phyloP scores from a whole-genome alignment of 2,329 filamentous ascomycete genomes.

The Fusarium pseudocircinatum region DNA sequence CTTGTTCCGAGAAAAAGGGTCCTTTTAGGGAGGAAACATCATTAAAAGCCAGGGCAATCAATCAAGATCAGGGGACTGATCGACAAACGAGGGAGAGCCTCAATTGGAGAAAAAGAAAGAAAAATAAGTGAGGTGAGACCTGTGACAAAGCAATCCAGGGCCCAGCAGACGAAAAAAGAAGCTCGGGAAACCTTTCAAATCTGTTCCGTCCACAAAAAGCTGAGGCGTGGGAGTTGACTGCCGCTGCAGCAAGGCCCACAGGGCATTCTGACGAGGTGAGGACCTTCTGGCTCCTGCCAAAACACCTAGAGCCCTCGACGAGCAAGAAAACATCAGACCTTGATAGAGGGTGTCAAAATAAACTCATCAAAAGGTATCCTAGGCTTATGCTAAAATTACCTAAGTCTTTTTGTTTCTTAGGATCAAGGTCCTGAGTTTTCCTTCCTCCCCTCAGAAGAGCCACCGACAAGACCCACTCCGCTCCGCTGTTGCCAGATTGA shows the following conservation, averaged over 20 bases:
- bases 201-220: not conserved
- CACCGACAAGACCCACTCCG: constrained; percentile 19
- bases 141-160: constrained; percentile 8
- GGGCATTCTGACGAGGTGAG: not conserved
- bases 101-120: constrained; percentile 1
- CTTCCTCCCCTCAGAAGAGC: not conserved
- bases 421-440: too few species aligned
- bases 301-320: constrained; percentile 8
- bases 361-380: too few species aligned
- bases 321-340: too few species aligned
- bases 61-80: constrained; percentile 9
- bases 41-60: constrained; percentile 2
- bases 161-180: constrained; percentile 18
- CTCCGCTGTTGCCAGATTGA: constrained; percentile 39
- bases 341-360: too few species aligned
- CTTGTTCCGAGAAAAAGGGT: constrained; percentile 18
- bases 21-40: constrained; percentile 9
- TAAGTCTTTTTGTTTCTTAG: too few species aligned
- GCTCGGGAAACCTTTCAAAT: not conserved
- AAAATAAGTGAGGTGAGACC: constrained; percentile 23
- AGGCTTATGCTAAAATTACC: too few species aligned
- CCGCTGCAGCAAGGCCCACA: constrained; percentile 8
- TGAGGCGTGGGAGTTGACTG: constrained; percentile 4
- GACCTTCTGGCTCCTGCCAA: constrained; percentile 3
- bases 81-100: not conserved